A percentile compares a stretch with the other conserved stretches of the same genome.
These are phyloP conservation scores for Kodamaea kaohsiungensis DNA, from an alignment of 805 yeast species.

Conservation along the genomic window DNA sequence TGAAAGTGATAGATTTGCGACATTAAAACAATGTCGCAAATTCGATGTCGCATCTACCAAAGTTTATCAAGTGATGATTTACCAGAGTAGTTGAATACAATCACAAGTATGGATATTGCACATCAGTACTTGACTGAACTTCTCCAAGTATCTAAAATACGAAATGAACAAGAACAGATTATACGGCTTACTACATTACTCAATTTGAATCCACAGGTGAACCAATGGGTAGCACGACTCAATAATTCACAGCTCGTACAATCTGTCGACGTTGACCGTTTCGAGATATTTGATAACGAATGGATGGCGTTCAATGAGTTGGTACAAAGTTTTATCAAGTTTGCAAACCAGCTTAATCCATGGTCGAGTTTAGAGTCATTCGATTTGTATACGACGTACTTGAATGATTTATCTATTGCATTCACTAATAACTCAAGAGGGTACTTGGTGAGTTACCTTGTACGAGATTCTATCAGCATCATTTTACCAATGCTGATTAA, in stretches of 20 bases:
- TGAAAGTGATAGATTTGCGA: not conserved
- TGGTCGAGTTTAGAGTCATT: constrained; percentile 52
- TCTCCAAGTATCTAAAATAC: constrained; percentile 27
- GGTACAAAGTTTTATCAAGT: constrained; percentile 45
- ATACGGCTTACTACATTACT: constrained; percentile 22
- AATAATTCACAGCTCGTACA: constrained; percentile 14
- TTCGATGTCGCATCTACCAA: not conserved
- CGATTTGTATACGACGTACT: constrained; percentile 51
- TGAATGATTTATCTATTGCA: constrained; percentile 50
- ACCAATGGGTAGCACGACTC: constrained; percentile 27
- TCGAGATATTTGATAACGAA: constrained; percentile 31
- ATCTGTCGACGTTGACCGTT: constrained; percentile 23
- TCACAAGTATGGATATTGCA: not conserved
- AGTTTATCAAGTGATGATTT: not conserved
- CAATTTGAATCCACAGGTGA: constrained; percentile 24
- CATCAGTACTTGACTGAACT: constrained; percentile 29
- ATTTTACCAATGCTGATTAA: constrained; percentile 47
- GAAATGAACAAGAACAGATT: constrained; percentile 20
- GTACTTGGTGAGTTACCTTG: constrained; percentile 35
- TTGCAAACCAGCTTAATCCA: constrained; percentile 55
- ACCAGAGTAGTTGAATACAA: constrained; percentile 1
- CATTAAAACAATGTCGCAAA: not conserved
- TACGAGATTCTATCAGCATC: constrained; percentile 36
- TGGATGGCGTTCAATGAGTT: constrained; percentile 50
- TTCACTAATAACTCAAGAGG: constrained; percentile 47